Percentiles rank a stretch among this genome's conserved stretches.
Evolutionary conservation across 2,329 filamentous ascomycete species (phyloP).

Genomic region (Fusarium avenaceum): DNA sequence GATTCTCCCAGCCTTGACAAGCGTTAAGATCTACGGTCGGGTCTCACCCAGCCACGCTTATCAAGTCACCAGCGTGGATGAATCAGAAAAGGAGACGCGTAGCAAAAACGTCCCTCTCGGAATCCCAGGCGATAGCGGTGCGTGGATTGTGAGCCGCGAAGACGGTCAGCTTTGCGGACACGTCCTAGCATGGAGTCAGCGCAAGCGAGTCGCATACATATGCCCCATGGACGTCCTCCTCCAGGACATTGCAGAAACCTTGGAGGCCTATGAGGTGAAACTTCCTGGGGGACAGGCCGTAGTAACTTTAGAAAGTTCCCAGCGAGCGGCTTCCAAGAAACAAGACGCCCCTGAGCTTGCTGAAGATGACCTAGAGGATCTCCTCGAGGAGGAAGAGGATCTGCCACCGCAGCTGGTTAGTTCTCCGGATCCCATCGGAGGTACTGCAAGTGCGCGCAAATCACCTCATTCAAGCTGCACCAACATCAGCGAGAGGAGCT

Average conservation of each 20-base stretch:
- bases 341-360: slow-evolving; percentile 19
- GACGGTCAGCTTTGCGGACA: slow-evolving; percentile 89
- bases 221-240: slow-evolving; percentile 94
- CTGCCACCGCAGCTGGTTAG: slow-evolving; percentile 29
- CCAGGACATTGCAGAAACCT: slow-evolving; percentile 83
- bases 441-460: slow-evolving; percentile 10
- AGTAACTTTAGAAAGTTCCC: slow-evolving; percentile 47
- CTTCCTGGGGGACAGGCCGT: slow-evolving; percentile 73
- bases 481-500: slow-evolving; percentile 36
- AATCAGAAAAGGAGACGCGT: slow-evolving; percentile 34
- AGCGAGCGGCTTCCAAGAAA: slow-evolving; percentile 17
- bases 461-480: slow-evolving; percentile 33
- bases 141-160: slow-evolving; percentile 88
- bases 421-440: slow-evolving; percentile 19
- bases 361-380: slow-evolving; percentile 49
- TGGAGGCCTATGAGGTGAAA: slow-evolving; percentile 77
- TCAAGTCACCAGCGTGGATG: slow-evolving; percentile 64
- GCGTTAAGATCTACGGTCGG: slow-evolving; percentile 89
- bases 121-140: slow-evolving; percentile 90
- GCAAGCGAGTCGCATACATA: slow-evolving; percentile 88
- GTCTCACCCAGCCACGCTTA: slow-evolving; percentile 81
- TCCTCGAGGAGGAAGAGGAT: slow-evolving; percentile 50
- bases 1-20: slow-evolving; percentile 82
- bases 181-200: slow-evolving; percentile 87
- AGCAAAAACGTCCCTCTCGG: slow-evolving; percentile 61